These are phyloP conservation scores for Kwoniella mangroviensis DNA, from an alignment of 768 basidiomycete species.

Conservation along the genomic window DNA sequence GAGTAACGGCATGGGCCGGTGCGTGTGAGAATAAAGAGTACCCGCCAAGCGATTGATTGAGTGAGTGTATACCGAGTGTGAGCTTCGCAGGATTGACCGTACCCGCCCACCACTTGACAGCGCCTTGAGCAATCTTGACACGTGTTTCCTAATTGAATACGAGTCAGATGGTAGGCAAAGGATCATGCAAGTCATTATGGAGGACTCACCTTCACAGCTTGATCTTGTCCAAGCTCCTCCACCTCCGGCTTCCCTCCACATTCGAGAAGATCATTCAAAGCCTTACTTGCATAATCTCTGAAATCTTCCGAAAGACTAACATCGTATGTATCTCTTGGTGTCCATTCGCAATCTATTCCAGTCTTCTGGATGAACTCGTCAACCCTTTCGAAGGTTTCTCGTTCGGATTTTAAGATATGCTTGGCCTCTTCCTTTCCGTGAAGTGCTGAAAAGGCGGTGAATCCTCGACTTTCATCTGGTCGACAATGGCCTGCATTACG, in stretches of 20 bases:
- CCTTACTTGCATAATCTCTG: slow-evolving; percentile 35
- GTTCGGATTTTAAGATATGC: slow-evolving; percentile 38
- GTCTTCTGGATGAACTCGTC: slow-evolving; percentile 59
- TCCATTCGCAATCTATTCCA: slow-evolving; percentile 51
- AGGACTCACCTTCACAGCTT: slow-evolving; percentile 16
- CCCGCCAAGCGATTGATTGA: slow-evolving; percentile 28
- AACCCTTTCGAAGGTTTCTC: slow-evolving; percentile 62
- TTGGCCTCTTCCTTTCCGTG: slow-evolving; percentile 44
- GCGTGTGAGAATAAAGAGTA: slow-evolving; percentile 34
- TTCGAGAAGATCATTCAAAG: slow-evolving; percentile 27
- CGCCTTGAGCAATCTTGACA: slow-evolving; percentile 21
- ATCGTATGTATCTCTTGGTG: slow-evolving; percentile 46
- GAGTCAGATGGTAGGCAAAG: background rate
- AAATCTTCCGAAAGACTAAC: slow-evolving; percentile 47
- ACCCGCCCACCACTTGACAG: slow-evolving; percentile 37
- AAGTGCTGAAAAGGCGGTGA: slow-evolving; percentile 59
- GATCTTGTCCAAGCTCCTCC: slow-evolving; percentile 23
- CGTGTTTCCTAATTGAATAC: slow-evolving; percentile 18
- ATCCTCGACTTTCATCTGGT: slow-evolving; percentile 32
- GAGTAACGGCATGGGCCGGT: slow-evolving; percentile 51
- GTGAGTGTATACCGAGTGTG: slow-evolving; percentile 29
- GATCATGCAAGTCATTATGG: background rate
- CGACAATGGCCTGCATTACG: slow-evolving; percentile 59
- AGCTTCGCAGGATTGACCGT: slow-evolving; percentile 47
- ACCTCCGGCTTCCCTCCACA: slow-evolving; percentile 29